phyloP scores from a whole-genome alignment of 2,329 filamentous ascomycete species.

The Aspergillus amoenus region DNA sequence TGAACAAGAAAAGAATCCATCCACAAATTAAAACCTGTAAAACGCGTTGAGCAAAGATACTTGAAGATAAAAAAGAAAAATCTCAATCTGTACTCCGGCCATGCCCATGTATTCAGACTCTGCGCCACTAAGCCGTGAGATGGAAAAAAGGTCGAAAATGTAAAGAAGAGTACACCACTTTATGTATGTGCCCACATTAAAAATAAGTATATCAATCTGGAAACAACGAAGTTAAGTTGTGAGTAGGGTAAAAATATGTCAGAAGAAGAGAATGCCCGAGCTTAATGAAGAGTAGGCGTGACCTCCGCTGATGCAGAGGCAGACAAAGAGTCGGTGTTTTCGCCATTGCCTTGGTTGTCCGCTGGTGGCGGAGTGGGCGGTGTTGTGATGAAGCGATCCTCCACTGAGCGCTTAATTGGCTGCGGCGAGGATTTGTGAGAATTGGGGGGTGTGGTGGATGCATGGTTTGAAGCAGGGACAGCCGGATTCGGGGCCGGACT shows the following conservation, averaged over 20 bases:
- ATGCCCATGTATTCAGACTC: constrained; percentile 21
- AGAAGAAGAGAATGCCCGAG: constrained; percentile 19
- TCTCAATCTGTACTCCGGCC: constrained; percentile 21
- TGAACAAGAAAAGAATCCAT: constrained; percentile 19
- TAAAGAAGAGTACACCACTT: constrained; percentile 27
- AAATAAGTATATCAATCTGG: constrained; percentile 26
- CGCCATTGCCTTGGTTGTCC: constrained; percentile 63
- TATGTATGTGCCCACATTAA: constrained; percentile 41
- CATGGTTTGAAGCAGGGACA: constrained; percentile 30
- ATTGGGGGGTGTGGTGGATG: constrained; percentile 39
- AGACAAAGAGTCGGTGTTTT: constrained; percentile 42
- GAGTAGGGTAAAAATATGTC: constrained; percentile 21
- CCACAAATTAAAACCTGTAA: constrained; percentile 14
- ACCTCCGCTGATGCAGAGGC: constrained; percentile 28
- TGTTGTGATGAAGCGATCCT: constrained; percentile 52
- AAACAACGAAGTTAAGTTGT: constrained; percentile 20
- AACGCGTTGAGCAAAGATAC: constrained; percentile 13
- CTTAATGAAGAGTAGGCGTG: constrained; percentile 23
- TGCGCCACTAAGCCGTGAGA: constrained; percentile 36
- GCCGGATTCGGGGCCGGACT: constrained; percentile 24
- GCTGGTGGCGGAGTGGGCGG: constrained; percentile 68
- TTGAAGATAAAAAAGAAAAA: constrained; percentile 16
- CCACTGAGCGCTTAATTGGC: constrained; percentile 36
- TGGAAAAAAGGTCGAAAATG: constrained; percentile 24
- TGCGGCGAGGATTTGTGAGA: constrained; percentile 42